phyloP scores from a whole-genome alignment of 148 eudicot species.

The Spergularia marina region DNA sequence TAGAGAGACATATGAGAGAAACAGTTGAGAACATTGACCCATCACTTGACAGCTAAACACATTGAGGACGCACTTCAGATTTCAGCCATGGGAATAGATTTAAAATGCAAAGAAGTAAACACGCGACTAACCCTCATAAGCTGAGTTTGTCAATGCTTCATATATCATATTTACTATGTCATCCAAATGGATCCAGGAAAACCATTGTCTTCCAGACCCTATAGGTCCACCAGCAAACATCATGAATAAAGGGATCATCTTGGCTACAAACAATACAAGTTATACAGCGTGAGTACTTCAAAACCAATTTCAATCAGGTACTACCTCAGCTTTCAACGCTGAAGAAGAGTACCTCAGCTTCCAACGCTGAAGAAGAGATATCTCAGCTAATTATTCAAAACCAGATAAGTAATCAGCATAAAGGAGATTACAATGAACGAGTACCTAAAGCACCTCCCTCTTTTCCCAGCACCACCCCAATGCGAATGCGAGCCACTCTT shows the following conservation, averaged over 20 bases:
- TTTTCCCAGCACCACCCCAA: slow-evolving; percentile 94
- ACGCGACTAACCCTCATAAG: slow-evolving; percentile 60
- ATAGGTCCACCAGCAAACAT: slow-evolving; percentile 99
- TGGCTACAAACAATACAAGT: slow-evolving; percentile 53
- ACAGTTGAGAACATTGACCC: neutral
- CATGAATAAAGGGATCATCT: slow-evolving; percentile 95
- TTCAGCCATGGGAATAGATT: neutral
- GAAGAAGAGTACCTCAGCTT: neutral
- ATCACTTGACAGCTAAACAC: neutral
- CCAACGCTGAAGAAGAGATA: neutral
- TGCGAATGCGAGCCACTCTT: slow-evolving; percentile 75
- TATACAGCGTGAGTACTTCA: neutral
- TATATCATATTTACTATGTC: slow-evolving; percentile 85
- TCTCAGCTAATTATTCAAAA: neutral
- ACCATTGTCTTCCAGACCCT: slow-evolving; percentile 98
- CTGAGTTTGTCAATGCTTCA: slow-evolving; percentile 80
- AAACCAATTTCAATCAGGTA: neutral
- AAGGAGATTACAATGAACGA: slow-evolving; percentile 2
- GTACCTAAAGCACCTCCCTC: slow-evolving; percentile 99
- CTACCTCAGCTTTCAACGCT: too few species aligned
- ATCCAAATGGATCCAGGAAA: slow-evolving; percentile 98
- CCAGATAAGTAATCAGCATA: neutral
- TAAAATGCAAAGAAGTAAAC: neutral
- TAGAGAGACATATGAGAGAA: neutral
- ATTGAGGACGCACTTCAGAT: neutral